Evolutionary conservation across 2,329 filamentous ascomycete genomes (phyloP).

Genomic region (Lasiodiplodia gonubiensis): DNA sequence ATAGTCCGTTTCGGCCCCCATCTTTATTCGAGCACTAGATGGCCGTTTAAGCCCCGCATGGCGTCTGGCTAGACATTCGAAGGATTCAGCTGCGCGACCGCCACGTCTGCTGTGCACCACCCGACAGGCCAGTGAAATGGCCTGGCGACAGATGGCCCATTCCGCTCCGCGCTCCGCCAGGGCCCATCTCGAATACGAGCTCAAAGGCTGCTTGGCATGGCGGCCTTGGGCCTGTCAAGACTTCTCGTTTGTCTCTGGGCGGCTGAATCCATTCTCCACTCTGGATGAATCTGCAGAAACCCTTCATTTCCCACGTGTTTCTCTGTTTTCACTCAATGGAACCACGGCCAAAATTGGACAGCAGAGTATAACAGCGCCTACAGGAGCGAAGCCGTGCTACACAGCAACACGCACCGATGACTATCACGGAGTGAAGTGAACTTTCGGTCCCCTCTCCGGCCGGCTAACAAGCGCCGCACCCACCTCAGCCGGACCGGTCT

Average conservation of each 20-base stretch:
- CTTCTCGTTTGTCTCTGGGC: neutral
- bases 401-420: too few species aligned
- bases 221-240: conserved; percentile 8
- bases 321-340: neutral
- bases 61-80: conserved; percentile 6
- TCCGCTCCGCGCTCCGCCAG: neutral
- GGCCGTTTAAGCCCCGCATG: neutral
- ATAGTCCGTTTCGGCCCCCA: conserved; percentile 1
- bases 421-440: neutral
- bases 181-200: conserved; percentile 11
- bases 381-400: neutral
- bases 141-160: neutral
- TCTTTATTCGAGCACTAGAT: neutral
- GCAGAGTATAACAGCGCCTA: neutral
- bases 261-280: conserved; percentile 14
- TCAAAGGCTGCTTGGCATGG: neutral
- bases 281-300: conserved; percentile 10
- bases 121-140: neutral
- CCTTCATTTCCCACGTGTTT: conserved; percentile 16
- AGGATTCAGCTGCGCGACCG: conserved; percentile 14
- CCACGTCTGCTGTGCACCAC: conserved; percentile 3
- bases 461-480: neutral
- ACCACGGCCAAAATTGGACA: too few species aligned
- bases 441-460: neutral
- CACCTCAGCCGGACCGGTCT: conserved; percentile 8